Base-by-base conservation (phyloP, 2,329 filamentous ascomycete species). In the Sporothrix phasma region DNA sequence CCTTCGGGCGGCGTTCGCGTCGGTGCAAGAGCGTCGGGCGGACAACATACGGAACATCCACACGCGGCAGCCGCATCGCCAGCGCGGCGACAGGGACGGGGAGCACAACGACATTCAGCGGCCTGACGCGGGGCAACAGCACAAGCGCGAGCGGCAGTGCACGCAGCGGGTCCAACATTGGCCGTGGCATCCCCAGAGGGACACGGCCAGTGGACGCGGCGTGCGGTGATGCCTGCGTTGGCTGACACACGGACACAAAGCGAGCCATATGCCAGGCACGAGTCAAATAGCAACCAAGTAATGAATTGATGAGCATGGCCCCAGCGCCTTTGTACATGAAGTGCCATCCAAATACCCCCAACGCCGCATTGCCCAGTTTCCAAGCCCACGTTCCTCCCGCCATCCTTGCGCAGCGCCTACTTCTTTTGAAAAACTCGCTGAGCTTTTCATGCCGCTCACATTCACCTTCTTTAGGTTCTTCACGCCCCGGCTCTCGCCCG, bases 381-480 rank as follows among this genome's bases (percentile, higher is more conserved):
- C 17, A n/a, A 22, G 22, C 22, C 43, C 45, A 15, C 10, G 22
- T 19, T 39, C 24, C 10, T n/a, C 34, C 1, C 34, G 15, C 34
- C 4, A 11, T 13, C 10, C 5, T 37, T 37, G 34, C 34, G 7
- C 5, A 19, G 11, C 46, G n/a, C 47, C 22, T 51, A 61, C 67
- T 83, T 84, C 77, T 93, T 95, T 85, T 85, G 75, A 99, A 99
- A 77, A 99, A 99, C 67, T 87, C 84, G 73, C 90, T 96, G 83
- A 99, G 84, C 79, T 97, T 99, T 89, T 94, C 94, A 99, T 99
- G 1, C 94, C 94, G 24, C 77, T 84, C 0, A 88, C 92, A 76
- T 97, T 89, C 56, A 92, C 93, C 77, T 97, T 99, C 74, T 89
- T 89, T 71, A 99, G 74, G 56, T 92, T 83, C 72, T 86, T 87